These are phyloP conservation scores for Dryas integrifolia DNA, from an alignment of 331 rosid species.

Conservation along the genomic window DNA sequence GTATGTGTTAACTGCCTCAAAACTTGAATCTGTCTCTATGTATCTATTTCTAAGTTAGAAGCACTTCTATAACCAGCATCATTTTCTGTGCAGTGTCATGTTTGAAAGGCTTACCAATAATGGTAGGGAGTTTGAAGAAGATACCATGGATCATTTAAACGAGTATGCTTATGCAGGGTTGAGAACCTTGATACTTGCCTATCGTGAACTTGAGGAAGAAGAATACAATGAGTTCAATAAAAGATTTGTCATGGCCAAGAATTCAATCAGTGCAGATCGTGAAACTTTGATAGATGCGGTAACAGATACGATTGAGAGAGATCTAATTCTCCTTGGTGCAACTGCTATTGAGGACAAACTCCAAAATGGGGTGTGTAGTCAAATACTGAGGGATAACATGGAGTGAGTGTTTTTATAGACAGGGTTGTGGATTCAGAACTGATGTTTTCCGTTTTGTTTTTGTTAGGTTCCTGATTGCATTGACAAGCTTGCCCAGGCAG, in stretches of 20 bases:
- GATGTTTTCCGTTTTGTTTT: constrained; percentile 36
- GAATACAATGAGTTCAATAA: constrained; percentile 55
- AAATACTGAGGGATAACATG: constrained; percentile 10
- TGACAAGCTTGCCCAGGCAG: constrained; percentile 94
- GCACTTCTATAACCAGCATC: constrained; percentile 10
- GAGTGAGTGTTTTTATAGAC: constrained; percentile 2
- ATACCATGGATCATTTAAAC: constrained; percentile 63
- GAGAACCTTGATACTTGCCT: constrained; percentile 84
- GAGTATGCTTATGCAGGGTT: constrained; percentile 88
- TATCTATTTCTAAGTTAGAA: not conserved
- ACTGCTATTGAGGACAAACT: constrained; percentile 99
- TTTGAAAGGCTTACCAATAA: constrained; percentile 70
- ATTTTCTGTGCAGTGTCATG: constrained; percentile 73
- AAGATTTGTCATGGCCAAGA: constrained; percentile 56
- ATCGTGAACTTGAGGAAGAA: constrained; percentile 69
- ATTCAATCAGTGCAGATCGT: constrained; percentile 59
- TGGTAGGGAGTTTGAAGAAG: constrained; percentile 66
- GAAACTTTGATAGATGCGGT: constrained; percentile 63
- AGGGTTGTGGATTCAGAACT: constrained; percentile 20
- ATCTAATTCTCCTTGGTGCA: constrained; percentile 85
- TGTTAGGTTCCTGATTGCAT: constrained; percentile 87
- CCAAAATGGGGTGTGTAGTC: constrained; percentile 81
- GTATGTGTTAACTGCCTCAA: constrained; percentile 43
- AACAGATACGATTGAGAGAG: constrained; percentile 68
- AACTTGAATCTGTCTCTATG: not conserved